phyloP scores from a whole-genome alignment of 768 basidiomycete species.

The Leccinellum luteum region DNA sequence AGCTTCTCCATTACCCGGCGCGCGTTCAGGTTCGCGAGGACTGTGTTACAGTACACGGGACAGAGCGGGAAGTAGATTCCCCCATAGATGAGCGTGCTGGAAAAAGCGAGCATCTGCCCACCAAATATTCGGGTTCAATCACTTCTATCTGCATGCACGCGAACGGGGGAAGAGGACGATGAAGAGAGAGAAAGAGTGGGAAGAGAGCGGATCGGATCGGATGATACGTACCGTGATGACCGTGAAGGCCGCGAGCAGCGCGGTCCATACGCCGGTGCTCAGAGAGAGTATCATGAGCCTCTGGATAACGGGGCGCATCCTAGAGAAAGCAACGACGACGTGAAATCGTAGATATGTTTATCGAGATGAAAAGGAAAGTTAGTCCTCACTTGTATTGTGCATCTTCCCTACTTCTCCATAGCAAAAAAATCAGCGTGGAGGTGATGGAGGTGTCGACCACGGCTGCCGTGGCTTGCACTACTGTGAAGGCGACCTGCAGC shows the following conservation, averaged over 20 bases:
- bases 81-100: conserved; percentile 16
- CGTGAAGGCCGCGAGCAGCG: conserved; percentile 11
- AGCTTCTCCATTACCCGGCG: conserved; percentile 18
- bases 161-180: not conserved
- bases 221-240: conserved; percentile 11
- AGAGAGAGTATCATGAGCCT: conserved; percentile 14
- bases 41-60: conserved; percentile 31
- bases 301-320: conserved; percentile 19
- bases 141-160: not conserved
- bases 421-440: conserved; percentile 3
- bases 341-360: not conserved
- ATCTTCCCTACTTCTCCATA: conserved; percentile 17
- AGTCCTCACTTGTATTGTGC: conserved; percentile 11
- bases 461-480: conserved; percentile 5
- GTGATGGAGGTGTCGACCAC: conserved; percentile 18
- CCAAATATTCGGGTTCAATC: not conserved
- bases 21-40: conserved; percentile 33
- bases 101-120: conserved; percentile 12
- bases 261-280: conserved; percentile 17
- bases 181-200: not conserved
- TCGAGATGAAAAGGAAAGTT: not conserved
- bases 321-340: not conserved
- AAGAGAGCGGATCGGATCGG: no score
- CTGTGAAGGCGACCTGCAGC: conserved; percentile 7
- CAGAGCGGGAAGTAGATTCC: conserved; percentile 29